Conservation (phyloP, 768 basidiomycete genomes). For the Cyclocybe cylindracea region DNA sequence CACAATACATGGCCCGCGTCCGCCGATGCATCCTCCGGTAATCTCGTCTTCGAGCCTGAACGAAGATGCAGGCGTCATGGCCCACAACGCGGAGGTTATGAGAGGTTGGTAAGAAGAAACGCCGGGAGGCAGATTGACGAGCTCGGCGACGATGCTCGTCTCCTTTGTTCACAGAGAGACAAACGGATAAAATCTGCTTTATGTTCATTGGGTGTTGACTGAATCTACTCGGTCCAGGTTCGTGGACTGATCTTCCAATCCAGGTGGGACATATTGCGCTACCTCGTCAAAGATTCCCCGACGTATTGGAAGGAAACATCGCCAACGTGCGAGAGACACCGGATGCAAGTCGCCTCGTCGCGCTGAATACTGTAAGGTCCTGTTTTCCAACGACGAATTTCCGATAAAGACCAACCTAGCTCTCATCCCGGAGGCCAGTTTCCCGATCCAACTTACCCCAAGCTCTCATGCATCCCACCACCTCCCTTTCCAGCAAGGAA, state of each 20-base stretch:
- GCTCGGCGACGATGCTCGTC: constrained; percentile 23
- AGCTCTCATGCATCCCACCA: constrained; percentile 25
- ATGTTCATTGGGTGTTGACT: constrained; percentile 25
- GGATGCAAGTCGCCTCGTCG: constrained; percentile 19
- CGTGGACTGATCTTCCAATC: neutral
- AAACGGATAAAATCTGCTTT: constrained; percentile 30
- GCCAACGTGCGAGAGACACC: constrained; percentile 9
- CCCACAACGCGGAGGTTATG: constrained; percentile 21
- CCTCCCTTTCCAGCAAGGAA: constrained; percentile 23
- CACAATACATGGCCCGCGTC: constrained; percentile 18
- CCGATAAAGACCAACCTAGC: constrained; percentile 14
- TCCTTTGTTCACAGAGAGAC: constrained; percentile 33
- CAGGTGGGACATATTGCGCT: constrained; percentile 31
- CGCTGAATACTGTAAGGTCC: constrained; percentile 21
- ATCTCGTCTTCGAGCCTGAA: constrained; percentile 6
- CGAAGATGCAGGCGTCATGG: constrained; percentile 25
- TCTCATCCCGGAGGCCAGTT: constrained; percentile 27
- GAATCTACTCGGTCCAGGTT: constrained; percentile 1
- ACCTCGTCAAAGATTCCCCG: constrained; percentile 17
- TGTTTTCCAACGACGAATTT: neutral
- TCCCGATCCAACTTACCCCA: constrained; percentile 32
- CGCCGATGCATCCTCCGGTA: constrained; percentile 6
- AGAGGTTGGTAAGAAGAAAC: constrained; percentile 21
- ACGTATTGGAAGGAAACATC: constrained; percentile 25
- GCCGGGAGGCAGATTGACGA: constrained; percentile 26